phyloP scores from a whole-genome alignment of 805 yeast genomes.

The Metschnikowia bowlesiae region DNA sequence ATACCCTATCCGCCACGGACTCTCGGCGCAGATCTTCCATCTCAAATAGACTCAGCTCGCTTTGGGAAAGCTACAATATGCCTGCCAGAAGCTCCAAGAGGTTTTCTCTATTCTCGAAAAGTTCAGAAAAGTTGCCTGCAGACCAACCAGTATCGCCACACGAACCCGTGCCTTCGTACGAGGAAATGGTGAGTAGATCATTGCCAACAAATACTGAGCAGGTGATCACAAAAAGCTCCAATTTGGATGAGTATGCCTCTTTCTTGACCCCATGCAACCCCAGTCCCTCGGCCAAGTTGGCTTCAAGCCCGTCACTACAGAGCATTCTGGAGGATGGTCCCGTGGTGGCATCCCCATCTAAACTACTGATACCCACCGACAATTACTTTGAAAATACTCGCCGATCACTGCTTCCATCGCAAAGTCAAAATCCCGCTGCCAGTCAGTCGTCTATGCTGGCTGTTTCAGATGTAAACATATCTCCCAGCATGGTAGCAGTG shows the following conservation, averaged over 20 bases:
- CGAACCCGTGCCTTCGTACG: not conserved
- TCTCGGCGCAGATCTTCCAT: conserved; percentile 16
- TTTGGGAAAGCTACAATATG: conserved; percentile 18
- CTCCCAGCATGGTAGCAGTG: not conserved
- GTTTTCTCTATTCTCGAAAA: conserved; percentile 13
- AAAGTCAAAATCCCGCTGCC: not conserved
- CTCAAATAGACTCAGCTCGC: conserved; percentile 15
- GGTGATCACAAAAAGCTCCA: not conserved
- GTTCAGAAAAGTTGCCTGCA: conserved; percentile 4
- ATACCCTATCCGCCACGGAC: conserved; percentile 6
- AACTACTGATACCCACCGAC: not conserved
- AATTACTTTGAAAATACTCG: not conserved
- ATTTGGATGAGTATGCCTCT: not conserved
- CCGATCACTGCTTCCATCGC: not conserved
- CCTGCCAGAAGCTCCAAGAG: conserved; percentile 19
- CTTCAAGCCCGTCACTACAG: conserved; percentile 2
- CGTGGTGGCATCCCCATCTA: not conserved
- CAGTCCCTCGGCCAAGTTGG: not conserved
- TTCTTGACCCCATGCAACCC: not conserved
- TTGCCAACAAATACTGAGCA: not conserved
- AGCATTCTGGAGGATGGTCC: conserved; percentile 2
- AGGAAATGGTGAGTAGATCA: conserved; percentile 1
- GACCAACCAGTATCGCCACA: conserved; percentile 1
- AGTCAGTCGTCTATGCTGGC: not conserved
- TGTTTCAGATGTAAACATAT: not conserved